Percentiles rank a stretch among this genome's conserved stretches.
Evolutionary conservation across 352 stramenopile genomes (phyloP).

Genomic region (Phytophthora rubi): DNA sequence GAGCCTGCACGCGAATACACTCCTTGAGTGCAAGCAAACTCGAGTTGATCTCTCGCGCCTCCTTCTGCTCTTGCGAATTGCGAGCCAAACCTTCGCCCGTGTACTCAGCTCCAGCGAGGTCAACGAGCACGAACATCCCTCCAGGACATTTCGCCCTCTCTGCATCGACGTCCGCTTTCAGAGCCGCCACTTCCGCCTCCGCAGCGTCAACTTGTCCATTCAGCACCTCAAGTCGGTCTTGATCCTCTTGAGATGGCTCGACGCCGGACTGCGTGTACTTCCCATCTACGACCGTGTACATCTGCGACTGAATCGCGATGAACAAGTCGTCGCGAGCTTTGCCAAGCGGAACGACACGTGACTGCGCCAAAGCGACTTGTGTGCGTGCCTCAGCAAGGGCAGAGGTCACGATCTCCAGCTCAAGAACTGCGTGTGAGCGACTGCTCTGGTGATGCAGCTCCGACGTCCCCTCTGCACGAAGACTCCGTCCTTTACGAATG

Average conservation of each 20-base stretch:
- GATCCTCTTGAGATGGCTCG: conserved; percentile 29
- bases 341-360: conserved; percentile 47
- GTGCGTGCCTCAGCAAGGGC: conserved; percentile 42
- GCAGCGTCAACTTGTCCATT: conserved; percentile 26
- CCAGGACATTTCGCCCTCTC: conserved; percentile 26
- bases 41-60: conserved; percentile 50
- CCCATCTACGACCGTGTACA: conserved; percentile 40
- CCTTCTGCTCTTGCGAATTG: conserved; percentile 25
- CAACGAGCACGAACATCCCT: conserved; percentile 56
- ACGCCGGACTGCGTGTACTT: conserved; percentile 33
- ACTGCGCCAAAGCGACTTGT: conserved; percentile 38
- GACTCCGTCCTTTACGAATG: conserved; percentile 25
- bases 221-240: conserved; percentile 28
- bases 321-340: conserved; percentile 59
- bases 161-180: conserved; percentile 24
- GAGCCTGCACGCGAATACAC: conserved; percentile 45
- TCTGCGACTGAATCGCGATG: conserved; percentile 53
- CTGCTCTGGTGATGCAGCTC: conserved; percentile 62
- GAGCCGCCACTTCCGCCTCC: conserved; percentile 24
- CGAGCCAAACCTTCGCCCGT: conserved; percentile 45
- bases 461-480: conserved; percentile 51
- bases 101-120: conserved; percentile 65
- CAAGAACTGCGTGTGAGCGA: conserved; percentile 54
- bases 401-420: conserved; percentile 60
- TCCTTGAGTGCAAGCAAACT: conserved; percentile 62